Conservation (phyloP, 345 rosid species). For the Durio zibethinus region DNA sequence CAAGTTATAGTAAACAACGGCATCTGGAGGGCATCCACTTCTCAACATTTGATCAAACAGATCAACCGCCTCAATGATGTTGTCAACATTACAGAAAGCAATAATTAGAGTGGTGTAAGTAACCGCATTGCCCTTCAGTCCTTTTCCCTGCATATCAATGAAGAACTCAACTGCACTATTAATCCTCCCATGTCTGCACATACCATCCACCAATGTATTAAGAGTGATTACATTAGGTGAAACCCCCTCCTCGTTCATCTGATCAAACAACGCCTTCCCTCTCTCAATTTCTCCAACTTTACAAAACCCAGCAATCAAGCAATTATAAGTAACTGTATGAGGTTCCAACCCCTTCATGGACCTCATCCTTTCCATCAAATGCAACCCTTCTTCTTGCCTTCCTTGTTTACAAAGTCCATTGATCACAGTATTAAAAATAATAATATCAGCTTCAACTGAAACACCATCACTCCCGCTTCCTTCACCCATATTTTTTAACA, state of each 20-base stretch:
- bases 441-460: slow-evolving; percentile 52
- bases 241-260: slow-evolving; percentile 53
- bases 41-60: slow-evolving; percentile 48
- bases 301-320: slow-evolving; percentile 71
- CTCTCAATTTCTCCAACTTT: slow-evolving; percentile 59
- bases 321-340: slow-evolving; percentile 53
- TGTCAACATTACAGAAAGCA: slow-evolving; percentile 60
- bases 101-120: slow-evolving; percentile 54
- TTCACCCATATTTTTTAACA: slow-evolving; percentile 46
- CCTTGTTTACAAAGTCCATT: slow-evolving; percentile 80
- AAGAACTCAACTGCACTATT: slow-evolving; percentile 49
- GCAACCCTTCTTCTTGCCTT: slow-evolving; percentile 68
- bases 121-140: slow-evolving; percentile 44
- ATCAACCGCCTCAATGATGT: slow-evolving; percentile 55
- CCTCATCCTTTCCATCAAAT: slow-evolving; percentile 51
- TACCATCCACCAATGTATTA: slow-evolving; percentile 57
- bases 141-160: slow-evolving; percentile 48
- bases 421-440: slow-evolving; percentile 61
- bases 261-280: slow-evolving; percentile 48
- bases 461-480: slow-evolving; percentile 31
- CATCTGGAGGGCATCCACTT: slow-evolving; percentile 55
- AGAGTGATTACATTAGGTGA: slow-evolving; percentile 52
- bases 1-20: slow-evolving; percentile 53
- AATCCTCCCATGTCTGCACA: slow-evolving; percentile 66
- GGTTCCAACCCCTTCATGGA: slow-evolving; percentile 41